These are phyloP conservation scores for Pleurotus cornucopiae DNA, from an alignment of 768 basidiomycete species.

Conservation along the genomic window DNA sequence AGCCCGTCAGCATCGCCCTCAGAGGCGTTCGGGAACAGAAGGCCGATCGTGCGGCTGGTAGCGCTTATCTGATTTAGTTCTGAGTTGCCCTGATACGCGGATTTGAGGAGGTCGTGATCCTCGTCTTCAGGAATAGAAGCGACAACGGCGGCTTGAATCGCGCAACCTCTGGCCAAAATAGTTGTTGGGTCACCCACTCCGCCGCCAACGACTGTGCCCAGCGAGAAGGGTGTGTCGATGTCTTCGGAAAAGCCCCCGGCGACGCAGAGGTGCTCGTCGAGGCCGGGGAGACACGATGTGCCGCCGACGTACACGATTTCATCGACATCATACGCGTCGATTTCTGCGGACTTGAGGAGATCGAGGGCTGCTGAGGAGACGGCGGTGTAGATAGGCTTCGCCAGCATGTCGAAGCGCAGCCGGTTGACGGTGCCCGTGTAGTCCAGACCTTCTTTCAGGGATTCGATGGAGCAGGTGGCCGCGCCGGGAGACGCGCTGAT, in stretches of 20 bases:
- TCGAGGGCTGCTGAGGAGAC: conserved; percentile 47
- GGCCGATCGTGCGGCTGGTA: conserved; percentile 59
- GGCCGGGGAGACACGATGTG: conserved; percentile 67
- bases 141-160: conserved; percentile 67
- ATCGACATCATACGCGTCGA: conserved; percentile 68
- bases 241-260: conserved; percentile 55
- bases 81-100: conserved; percentile 42
- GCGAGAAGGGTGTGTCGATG: conserved; percentile 60
- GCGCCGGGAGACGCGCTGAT: conserved; percentile 83
- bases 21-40: conserved; percentile 54
- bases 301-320: conserved; percentile 82
- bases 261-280: conserved; percentile 53
- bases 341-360: conserved; percentile 44
- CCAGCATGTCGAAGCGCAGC: conserved; percentile 62
- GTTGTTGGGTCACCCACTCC: conserved; percentile 77
- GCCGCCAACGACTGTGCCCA: conserved; percentile 66
- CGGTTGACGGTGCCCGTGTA: conserved; percentile 64
- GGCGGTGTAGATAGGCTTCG: conserved; percentile 53
- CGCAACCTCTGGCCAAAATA: conserved; percentile 72
- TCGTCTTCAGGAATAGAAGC: conserved; percentile 40
- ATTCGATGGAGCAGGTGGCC: conserved; percentile 90
- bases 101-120: conserved; percentile 45
- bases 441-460: conserved; percentile 90
- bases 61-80: conserved; percentile 43
- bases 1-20: conserved; percentile 36